Percentiles rank a stretch among this genome's conserved stretches.
These are phyloP conservation scores for Fraxinus quadrangulata DNA, from an alignment of 257 asterid genomes.

Conservation along the genomic window DNA sequence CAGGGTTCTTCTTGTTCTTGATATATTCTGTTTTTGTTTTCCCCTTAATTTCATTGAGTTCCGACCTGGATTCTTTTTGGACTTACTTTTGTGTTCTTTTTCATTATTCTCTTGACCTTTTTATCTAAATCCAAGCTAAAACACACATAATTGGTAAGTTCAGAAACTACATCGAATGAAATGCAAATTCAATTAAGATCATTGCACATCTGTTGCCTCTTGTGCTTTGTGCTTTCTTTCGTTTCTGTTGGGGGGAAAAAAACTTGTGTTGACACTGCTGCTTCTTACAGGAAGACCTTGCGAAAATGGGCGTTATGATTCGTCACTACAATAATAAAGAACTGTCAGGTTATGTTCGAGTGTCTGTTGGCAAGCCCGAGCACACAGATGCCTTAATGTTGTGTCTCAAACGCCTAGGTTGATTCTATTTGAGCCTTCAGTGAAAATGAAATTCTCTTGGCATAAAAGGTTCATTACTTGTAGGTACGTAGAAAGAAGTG, in stretches of 20 bases:
- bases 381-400: conserved; percentile 79
- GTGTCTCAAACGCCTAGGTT: conserved; percentile 53
- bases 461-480: too few species aligned
- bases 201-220: background rate
- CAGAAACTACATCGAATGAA: too few species aligned
- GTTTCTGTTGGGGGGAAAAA: background rate
- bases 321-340: conserved; percentile 93
- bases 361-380: conserved; percentile 95
- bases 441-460: background rate
- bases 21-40: too few species aligned
- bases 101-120: background rate
- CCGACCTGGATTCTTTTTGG: background rate
- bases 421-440: conserved; percentile 12
- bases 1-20: too few species aligned
- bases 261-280: background rate
- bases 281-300: conserved; percentile 75
- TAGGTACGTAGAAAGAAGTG: too few species aligned
- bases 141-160: background rate
- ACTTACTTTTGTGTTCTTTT: background rate
- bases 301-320: conserved; percentile 87
- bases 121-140: too few species aligned
- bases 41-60: too few species aligned
- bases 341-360: conserved; percentile 79
- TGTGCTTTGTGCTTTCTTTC: background rate
- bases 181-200: background rate